phyloP scores from a whole-genome alignment of 331 rosid genomes.

The Prunus yedoensis region DNA sequence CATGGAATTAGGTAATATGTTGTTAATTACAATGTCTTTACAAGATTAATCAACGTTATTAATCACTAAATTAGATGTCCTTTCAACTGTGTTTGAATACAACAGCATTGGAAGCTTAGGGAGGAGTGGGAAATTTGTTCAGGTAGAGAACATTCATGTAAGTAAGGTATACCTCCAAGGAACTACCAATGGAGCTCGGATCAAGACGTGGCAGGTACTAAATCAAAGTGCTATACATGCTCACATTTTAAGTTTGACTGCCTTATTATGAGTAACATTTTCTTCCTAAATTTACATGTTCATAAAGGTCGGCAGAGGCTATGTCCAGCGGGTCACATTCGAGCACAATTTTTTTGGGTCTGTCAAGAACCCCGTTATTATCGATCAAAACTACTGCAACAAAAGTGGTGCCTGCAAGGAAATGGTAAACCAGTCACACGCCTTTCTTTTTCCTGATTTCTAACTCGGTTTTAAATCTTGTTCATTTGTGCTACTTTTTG shows the following conservation, averaged over 20 bases:
- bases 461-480: not conserved
- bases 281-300: not conserved
- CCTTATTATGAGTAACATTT: not conserved
- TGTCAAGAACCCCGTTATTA: constrained; percentile 33
- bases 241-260: not conserved
- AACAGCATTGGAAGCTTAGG: constrained; percentile 43
- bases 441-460: no score
- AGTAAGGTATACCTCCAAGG: constrained; percentile 31
- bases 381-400: constrained; percentile 37
- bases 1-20: constrained; percentile 32
- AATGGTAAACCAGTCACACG: constrained; percentile 19
- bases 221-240: not conserved
- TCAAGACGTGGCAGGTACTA: constrained; percentile 44
- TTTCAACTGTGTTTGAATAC: not conserved
- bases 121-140: constrained; percentile 29
- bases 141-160: constrained; percentile 34
- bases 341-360: constrained; percentile 23
- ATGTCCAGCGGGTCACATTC: constrained; percentile 19
- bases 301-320: constrained; percentile 31
- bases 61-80: not conserved
- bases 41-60: not conserved
- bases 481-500: not conserved
- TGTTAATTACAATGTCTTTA: not conserved
- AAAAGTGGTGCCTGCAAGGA: constrained; percentile 29
- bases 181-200: constrained; percentile 40